A percentile compares a stretch with the other conserved stretches of the same genome.
phyloP scores from a whole-genome alignment of 2,329 filamentous ascomycete genomes.

The Hypomyces rosellus region DNA sequence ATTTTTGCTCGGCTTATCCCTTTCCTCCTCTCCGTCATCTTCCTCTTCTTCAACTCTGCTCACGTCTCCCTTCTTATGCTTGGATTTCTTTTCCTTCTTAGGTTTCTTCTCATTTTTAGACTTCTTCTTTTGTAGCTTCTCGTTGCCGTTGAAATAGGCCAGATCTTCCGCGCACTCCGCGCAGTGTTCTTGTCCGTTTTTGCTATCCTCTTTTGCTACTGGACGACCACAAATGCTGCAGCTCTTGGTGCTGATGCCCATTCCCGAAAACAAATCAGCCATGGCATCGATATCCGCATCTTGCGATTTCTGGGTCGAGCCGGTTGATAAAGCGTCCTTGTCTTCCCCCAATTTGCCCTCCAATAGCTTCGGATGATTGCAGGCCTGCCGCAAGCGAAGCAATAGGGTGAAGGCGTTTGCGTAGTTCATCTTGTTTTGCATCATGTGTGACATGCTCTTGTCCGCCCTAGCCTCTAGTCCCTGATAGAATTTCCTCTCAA shows the following conservation, averaged over 20 bases:
- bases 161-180: slow-evolving; percentile 70
- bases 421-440: slow-evolving; percentile 78
- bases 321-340: slow-evolving; percentile 72
- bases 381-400: slow-evolving; percentile 84
- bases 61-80: slow-evolving; percentile 13
- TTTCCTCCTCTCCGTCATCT: slow-evolving; percentile 31
- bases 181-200: slow-evolving; percentile 49
- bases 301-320: slow-evolving; percentile 45
- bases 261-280: slow-evolving; percentile 76
- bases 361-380: slow-evolving; percentile 87
- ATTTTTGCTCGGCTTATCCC: slow-evolving; percentile 19
- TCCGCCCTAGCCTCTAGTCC: slow-evolving; percentile 79
- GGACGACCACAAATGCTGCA: slow-evolving; percentile 78
- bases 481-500: slow-evolving; percentile 81
- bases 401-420: slow-evolving; percentile 89
- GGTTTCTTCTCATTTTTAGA: slow-evolving; percentile 25
- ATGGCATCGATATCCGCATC: slow-evolving; percentile 71
- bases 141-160: slow-evolving; percentile 49
- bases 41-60: neutral
- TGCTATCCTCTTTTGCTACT: slow-evolving; percentile 46
- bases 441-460: slow-evolving; percentile 80
- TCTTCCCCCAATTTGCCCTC: slow-evolving; percentile 81
- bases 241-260: slow-evolving; percentile 69
- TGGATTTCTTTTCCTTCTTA: slow-evolving; percentile 31
- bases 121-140: slow-evolving; percentile 33